Evolutionary conservation across 176 grass and related monocot species (phyloP).

Genomic region (Avena insularis): DNA sequence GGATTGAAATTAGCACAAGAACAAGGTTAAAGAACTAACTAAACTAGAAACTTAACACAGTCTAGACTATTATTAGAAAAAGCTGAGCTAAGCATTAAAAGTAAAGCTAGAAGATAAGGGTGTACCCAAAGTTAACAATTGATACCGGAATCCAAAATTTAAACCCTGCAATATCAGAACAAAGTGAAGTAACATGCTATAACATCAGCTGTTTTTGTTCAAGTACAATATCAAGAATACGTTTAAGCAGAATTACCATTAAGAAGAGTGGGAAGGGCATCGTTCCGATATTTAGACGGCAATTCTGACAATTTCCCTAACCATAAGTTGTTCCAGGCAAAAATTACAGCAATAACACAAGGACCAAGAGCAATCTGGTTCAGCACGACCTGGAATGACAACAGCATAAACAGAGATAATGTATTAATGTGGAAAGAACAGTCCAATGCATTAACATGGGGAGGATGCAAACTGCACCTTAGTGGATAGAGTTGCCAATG

Average conservation of each 20-base stretch:
- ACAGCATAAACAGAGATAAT: constrained; percentile 8
- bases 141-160: constrained; percentile 97
- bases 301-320: constrained; percentile 82
- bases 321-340: constrained; percentile 99
- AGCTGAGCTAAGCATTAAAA: constrained; percentile 5
- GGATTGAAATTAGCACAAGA: constrained; percentile 14
- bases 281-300: constrained; percentile 85
- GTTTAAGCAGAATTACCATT: constrained; percentile 62
- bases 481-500: constrained; percentile 63
- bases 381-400: constrained; percentile 77
- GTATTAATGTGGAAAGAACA: neutral
- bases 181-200: constrained; percentile 7
- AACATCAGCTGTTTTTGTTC: constrained; percentile 18
- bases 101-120: constrained; percentile 29
- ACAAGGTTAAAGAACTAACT: constrained; percentile 12
- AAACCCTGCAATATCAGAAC: constrained; percentile 69
- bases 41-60: constrained; percentile 33
- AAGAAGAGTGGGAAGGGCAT: constrained; percentile 92
- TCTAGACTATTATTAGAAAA: neutral
- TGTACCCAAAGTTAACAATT: constrained; percentile 88
- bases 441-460: neutral
- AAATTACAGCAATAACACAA: constrained; percentile 92
- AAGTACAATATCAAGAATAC: neutral
- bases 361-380: constrained; percentile 95
- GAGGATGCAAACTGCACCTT: constrained; percentile 64